Evolutionary conservation across 805 yeast genomes (phyloP).

Genomic region (Nakazawaea laoshanensis): DNA sequence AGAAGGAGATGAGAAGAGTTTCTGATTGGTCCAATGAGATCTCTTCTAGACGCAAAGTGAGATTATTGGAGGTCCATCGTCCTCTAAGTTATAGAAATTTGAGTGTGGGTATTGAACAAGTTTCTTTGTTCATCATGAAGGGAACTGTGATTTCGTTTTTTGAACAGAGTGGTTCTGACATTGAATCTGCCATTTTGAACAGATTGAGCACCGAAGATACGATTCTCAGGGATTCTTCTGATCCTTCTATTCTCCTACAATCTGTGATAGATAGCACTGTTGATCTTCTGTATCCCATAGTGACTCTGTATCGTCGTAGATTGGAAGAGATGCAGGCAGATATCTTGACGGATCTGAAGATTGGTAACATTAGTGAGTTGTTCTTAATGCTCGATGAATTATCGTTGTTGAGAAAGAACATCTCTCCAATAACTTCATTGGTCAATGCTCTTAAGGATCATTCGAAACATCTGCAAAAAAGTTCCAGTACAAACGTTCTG

Average conservation of each 20-base stretch:
- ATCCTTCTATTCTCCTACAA: constrained; percentile 43
- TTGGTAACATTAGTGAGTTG: constrained; percentile 41
- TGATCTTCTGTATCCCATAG: constrained; percentile 43
- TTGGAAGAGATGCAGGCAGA: constrained; percentile 43
- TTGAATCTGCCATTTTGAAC: constrained; percentile 41
- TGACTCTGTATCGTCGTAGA: constrained; percentile 40
- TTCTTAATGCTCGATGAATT: constrained; percentile 48
- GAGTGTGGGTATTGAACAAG: constrained; percentile 48
- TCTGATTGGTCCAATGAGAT: constrained; percentile 21
- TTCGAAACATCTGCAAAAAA: constrained; percentile 13
- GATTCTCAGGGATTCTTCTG: constrained; percentile 39
- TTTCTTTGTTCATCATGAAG: constrained; percentile 37
- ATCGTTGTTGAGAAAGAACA: constrained; percentile 34
- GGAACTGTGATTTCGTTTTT: constrained; percentile 46
- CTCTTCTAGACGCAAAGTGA: constrained; percentile 14
- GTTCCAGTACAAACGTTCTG: background rate
- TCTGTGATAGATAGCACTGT: constrained; percentile 47
- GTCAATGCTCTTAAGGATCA: constrained; percentile 37
- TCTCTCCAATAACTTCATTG: constrained; percentile 38
- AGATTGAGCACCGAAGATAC: constrained; percentile 38
- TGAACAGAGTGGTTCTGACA: constrained; percentile 46
- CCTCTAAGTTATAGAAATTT: constrained; percentile 34
- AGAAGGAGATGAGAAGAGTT: constrained; percentile 21
- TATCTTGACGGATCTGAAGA: constrained; percentile 38
- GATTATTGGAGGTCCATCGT: constrained; percentile 29